Evolutionary conservation across 1,284 basidiomycete species (phyloP).

Genomic region (Ceratobasidium sp.): DNA sequence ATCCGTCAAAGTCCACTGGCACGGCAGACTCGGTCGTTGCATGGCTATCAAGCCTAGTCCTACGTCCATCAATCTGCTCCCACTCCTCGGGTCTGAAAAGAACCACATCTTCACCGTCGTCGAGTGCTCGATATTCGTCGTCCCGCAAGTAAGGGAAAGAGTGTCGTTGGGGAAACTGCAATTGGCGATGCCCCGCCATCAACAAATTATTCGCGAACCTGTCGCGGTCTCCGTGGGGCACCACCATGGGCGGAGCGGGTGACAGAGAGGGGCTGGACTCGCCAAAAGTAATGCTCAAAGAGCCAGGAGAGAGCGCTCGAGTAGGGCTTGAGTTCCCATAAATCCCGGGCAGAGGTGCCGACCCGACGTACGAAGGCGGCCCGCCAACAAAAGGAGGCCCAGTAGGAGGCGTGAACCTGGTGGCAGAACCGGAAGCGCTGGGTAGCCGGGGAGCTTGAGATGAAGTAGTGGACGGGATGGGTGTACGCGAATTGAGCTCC

Average conservation of each 20-base stretch:
- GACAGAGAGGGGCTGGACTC: slow-evolving; percentile 12
- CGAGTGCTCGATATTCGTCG: slow-evolving; percentile 19
- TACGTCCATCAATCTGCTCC: slow-evolving; percentile 7
- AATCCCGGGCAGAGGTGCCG: not conserved
- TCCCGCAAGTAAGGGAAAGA: slow-evolving; percentile 30
- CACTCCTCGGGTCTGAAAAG: slow-evolving; percentile 33
- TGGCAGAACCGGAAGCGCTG: not conserved
- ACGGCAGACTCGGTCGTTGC: slow-evolving; percentile 10
- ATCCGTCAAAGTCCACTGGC: slow-evolving; percentile 4
- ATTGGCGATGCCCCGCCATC: slow-evolving; percentile 6
- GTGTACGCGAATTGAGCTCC: slow-evolving; percentile 22
- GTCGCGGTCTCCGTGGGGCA: slow-evolving; percentile 25
- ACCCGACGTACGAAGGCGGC: not conserved
- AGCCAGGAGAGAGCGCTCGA: slow-evolving; percentile 16
- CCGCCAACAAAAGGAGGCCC: not conserved
- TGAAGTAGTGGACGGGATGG: slow-evolving; percentile 19
- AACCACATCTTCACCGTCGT: slow-evolving; percentile 31
- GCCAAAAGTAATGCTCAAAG: slow-evolving; percentile 28
- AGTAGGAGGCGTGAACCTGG: not conserved
- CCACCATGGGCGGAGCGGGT: slow-evolving; percentile 25
- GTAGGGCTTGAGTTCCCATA: not conserved
- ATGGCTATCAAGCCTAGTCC: slow-evolving; percentile 12
- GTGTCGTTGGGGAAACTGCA: not conserved
- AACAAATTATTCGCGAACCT: slow-evolving; percentile 32
- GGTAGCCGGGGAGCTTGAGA: not conserved